Base-by-base conservation (phyloP, 1,284 basidiomycete species). In the Sporisorium scitamineum region DNA sequence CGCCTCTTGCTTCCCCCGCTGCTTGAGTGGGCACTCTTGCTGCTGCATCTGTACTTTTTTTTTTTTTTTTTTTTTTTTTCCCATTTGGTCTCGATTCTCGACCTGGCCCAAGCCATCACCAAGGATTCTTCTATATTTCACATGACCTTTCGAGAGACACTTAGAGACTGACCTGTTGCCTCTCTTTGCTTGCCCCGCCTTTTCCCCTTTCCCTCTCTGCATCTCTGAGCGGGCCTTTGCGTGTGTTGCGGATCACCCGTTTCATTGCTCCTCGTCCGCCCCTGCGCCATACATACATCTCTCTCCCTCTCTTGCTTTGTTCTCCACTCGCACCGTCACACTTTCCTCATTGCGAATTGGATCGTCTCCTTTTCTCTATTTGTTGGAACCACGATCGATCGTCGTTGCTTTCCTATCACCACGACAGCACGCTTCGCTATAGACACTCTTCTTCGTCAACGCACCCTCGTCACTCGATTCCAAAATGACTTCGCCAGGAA, bases 401-500 rank as follows among this genome's bases (percentile, higher is more conserved):
- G 26, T 50, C 29, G 48, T 11, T 47, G 41, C 20, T 42, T n/a
- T n/a, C 11, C 22, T 26, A 27, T 27, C 45, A 9, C 26, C 27
- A 20, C 48, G n/a, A 31, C 48, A 50, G 27, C 48, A 50, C 27
- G 29, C 27, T 31, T 50, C 27, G 10, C 47, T 31, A 50, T 45
- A 57, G 20, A 45, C 14, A 39, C 37, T 31, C 13, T 42, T 50
- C 31, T 29, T 47, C 34, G 26, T 9, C 22, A 48, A 24, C 44
- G 31, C 51, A 47, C 32, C 55, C n/a, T 57, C 55, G 34, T 20
- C 45, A 48, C 45, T 37, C 32, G 14, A 24, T 2, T 13, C 54
- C 73, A 76, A 63, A 55, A 84, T 84, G 83, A 83, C 83, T 68
- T 84, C 82, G 45, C 83, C 82, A 63, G 83, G 83, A 57, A 84